Evolutionary conservation across 164 flowering plant species (phyloP).

Genomic region (Euptelea pleiosperma): DNA sequence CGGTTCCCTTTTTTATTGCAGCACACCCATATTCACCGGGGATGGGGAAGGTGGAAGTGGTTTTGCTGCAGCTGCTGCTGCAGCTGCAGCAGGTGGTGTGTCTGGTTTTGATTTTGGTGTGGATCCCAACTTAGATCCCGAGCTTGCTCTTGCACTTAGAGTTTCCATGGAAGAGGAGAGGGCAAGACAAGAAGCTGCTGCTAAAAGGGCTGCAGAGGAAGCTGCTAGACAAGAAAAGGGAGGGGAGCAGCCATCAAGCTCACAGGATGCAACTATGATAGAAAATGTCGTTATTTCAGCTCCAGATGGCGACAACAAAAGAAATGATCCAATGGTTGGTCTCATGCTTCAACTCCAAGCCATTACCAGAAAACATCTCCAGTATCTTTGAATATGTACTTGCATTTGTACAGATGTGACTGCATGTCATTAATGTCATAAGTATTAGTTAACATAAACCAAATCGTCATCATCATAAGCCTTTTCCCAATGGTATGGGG

Average conservation of each 20-base stretch:
- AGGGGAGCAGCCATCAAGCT: slow-evolving; percentile 48
- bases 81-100: slow-evolving; percentile 78
- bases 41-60: slow-evolving; percentile 97
- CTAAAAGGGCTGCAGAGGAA: slow-evolving; percentile 90
- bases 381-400: neutral
- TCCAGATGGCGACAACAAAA: slow-evolving; percentile 45
- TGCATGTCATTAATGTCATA: too few species aligned
- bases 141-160: slow-evolving; percentile 94
- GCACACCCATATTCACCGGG: slow-evolving; percentile 88
- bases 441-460: too few species aligned
- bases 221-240: slow-evolving; percentile 61
- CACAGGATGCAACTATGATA: slow-evolving; percentile 70
- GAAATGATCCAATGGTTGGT: slow-evolving; percentile 52
- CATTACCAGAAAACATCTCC: neutral
- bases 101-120: slow-evolving; percentile 92
- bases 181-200: slow-evolving; percentile 98
- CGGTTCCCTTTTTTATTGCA: slow-evolving; percentile 25
- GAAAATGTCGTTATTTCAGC: slow-evolving; percentile 40
- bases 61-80: slow-evolving; percentile 84
- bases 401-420: too few species aligned
- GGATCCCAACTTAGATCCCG: slow-evolving; percentile 97
- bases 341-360: neutral
- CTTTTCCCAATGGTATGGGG: too few species aligned
- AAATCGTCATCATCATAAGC: too few species aligned
- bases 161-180: slow-evolving; percentile 99